These are phyloP conservation scores for Alternaria rosae DNA, from an alignment of 2,329 filamentous ascomycete species.

Conservation along the genomic window DNA sequence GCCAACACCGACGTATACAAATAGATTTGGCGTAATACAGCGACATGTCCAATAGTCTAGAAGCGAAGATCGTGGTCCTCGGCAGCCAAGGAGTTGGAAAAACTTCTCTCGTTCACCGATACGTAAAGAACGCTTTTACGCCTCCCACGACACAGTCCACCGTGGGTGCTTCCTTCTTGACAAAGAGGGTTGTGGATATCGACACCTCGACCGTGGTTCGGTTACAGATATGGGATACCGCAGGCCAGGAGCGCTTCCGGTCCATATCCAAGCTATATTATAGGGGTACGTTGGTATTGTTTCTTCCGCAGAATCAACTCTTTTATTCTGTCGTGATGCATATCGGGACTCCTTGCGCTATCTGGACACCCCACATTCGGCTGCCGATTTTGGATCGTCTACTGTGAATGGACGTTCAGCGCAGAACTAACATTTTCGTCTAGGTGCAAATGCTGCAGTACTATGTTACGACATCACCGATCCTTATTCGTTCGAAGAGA, in stretches of 20 bases:
- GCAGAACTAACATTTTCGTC: neutral
- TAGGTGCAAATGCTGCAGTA: constrained; percentile 88
- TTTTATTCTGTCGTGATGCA: neutral
- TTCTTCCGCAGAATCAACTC: constrained; percentile 4
- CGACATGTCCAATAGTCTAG: constrained; percentile 64
- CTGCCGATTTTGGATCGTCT: neutral
- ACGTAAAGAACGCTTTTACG: constrained; percentile 75
- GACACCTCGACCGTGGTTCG: constrained; percentile 87
- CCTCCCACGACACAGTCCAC: constrained; percentile 61
- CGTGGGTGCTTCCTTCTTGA: constrained; percentile 64
- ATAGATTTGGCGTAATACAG: neutral
- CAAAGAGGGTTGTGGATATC: constrained; percentile 73
- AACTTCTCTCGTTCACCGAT: constrained; percentile 78
- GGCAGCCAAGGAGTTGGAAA: constrained; percentile 82
- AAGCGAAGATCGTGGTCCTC: constrained; percentile 83
- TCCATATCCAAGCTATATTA: constrained; percentile 97
- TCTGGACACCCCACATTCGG: neutral
- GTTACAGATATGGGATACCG: constrained; percentile 97
- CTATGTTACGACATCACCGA: constrained; percentile 95
- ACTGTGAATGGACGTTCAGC: neutral
- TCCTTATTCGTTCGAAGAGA: constrained; percentile 83
- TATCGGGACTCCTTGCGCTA: neutral
- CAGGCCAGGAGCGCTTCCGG: constrained; percentile 93
- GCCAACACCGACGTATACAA: constrained; percentile 1
- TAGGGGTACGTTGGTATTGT: constrained; percentile 57